Percentiles rank a stretch among this genome's conserved stretches.
These are phyloP conservation scores for Hyphopichia homilentoma DNA, from an alignment of 805 yeast species.

Conservation along the genomic window DNA sequence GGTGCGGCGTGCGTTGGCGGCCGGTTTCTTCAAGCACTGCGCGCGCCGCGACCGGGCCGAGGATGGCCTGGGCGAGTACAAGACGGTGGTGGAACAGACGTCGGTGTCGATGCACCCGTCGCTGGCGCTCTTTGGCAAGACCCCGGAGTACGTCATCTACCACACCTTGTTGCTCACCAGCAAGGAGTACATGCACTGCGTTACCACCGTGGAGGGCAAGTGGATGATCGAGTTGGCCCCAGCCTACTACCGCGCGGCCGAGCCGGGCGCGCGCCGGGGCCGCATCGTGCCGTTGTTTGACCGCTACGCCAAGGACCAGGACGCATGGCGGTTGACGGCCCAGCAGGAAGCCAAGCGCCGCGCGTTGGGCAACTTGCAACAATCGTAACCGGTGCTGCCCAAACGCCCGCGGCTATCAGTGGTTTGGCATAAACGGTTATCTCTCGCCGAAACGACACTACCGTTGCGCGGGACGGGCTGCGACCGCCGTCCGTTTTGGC, in stretches of 20 bases:
- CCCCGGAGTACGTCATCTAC: slow-evolving; percentile 77
- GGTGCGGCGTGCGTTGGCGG: slow-evolving; percentile 58
- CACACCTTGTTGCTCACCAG: slow-evolving; percentile 79
- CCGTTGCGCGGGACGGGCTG: too few species aligned
- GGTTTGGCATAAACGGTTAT: too few species aligned
- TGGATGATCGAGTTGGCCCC: slow-evolving; percentile 77
- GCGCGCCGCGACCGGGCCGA: slow-evolving; percentile 56
- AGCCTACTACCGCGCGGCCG: slow-evolving; percentile 65
- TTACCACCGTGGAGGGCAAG: slow-evolving; percentile 73
- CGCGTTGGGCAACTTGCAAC: slow-evolving; percentile 9
- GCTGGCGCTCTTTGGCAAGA: slow-evolving; percentile 58
- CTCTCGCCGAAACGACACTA: too few species aligned
- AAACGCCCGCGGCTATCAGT: too few species aligned
- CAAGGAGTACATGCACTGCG: slow-evolving; percentile 89
- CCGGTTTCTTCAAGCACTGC: slow-evolving; percentile 66
- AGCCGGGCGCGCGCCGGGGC: slow-evolving; percentile 52
- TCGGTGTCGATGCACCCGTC: slow-evolving; percentile 87
- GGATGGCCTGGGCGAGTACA: slow-evolving; percentile 48
- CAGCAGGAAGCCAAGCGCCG: slow-evolving; percentile 22
- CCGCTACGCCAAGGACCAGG: slow-evolving; percentile 53
- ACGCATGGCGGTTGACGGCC: slow-evolving; percentile 72
- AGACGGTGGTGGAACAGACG: slow-evolving; percentile 62
- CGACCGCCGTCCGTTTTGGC: too few species aligned
- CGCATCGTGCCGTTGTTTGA: slow-evolving; percentile 73
- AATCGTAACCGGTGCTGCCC: neutral